Evolutionary conservation across 2,329 filamentous ascomycete genomes (phyloP).

Genomic region (Fusarium sulawesiense): DNA sequence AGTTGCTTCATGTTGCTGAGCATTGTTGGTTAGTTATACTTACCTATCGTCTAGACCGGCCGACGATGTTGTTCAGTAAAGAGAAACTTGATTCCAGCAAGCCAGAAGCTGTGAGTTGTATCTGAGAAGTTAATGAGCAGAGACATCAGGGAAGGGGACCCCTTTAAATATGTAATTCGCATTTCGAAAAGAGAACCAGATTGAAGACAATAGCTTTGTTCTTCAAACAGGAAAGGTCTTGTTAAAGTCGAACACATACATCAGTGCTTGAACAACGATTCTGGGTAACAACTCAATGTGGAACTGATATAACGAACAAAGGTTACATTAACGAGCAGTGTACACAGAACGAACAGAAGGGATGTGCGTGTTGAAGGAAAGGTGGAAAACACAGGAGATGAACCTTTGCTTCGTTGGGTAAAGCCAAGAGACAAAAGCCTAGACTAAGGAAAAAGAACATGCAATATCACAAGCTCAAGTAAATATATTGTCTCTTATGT

Average conservation of each 20-base stretch:
- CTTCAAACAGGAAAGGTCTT: not conserved
- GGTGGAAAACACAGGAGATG: not conserved
- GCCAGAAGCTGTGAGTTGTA: not conserved
- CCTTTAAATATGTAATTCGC: not conserved
- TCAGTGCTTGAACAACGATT: not conserved
- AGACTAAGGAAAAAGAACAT: not conserved
- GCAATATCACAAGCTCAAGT: not conserved
- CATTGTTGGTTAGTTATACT: not conserved
- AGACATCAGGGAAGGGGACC: not conserved
- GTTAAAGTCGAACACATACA: not conserved
- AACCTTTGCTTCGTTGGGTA: not conserved
- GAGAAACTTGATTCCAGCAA: conserved; percentile 6
- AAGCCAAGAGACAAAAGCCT: not conserved
- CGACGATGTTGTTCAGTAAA: not conserved
- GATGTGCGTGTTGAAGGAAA: not conserved
- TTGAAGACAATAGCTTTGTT: not conserved
- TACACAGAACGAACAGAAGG: too few species aligned
- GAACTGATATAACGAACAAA: not conserved
- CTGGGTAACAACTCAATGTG: not conserved
- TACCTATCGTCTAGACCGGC: conserved; percentile 1
- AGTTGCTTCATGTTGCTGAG: not conserved
- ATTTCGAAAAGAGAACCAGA: rapidly evolving
- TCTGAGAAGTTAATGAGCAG: not conserved
- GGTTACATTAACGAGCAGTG: too few species aligned
- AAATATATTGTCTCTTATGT: not conserved